Evolutionary conservation across 116 monocot genomes (phyloP), one percentile per base, ranked within the genome.

Genomic region (Phalaenopsis hybrid): DNA sequence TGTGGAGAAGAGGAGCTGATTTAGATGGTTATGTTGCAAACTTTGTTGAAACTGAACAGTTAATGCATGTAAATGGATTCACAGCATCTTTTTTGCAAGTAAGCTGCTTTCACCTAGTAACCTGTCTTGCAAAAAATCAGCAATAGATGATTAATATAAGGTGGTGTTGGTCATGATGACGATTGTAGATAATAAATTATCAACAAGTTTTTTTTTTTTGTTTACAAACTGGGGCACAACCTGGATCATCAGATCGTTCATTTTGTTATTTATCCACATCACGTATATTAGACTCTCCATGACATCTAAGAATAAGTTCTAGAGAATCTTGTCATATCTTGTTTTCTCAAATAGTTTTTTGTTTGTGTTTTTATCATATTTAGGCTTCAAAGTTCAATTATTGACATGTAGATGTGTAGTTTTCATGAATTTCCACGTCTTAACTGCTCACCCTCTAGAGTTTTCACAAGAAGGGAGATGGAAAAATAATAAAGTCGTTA

Each of bases 1-100:
- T 99, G 99, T 99, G 99, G 99, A 95, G 99, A 91, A 92, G 99
- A 85, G 99, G 99, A 85, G 99, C 99, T 68, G 99, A 99, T 77
- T 87, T 84, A 51, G 99, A 99, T 79, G 99, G 99, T 58, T 95
- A 99, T 84, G 92, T 88, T 82, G 99, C 99, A 77, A 99, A 99
- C 57, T 99, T 99, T 88, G 99, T 99, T 75, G 99, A 99, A 90
- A 85, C 89, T 43, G 99, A 99, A 84, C 99, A 99, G 70, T 92
- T 99, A 78, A 51, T 94, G 76, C 88, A 94, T 57, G 79, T 81
- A 72, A 91, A 95, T 78, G 99, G 95, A 37, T 91, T 84, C 79
- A 92, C 83, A 48, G 95, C 94, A 80, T 95, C 99, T 41, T 91
- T 92, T 90, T 84, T 99, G 69, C 99, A 99, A 88, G 99, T 99